Evolutionary conservation across 495 filamentous ascomycete species (phyloP), one percentile per base, ranked within the genome.

Genomic region (Diplogelasinospora grovesii): DNA sequence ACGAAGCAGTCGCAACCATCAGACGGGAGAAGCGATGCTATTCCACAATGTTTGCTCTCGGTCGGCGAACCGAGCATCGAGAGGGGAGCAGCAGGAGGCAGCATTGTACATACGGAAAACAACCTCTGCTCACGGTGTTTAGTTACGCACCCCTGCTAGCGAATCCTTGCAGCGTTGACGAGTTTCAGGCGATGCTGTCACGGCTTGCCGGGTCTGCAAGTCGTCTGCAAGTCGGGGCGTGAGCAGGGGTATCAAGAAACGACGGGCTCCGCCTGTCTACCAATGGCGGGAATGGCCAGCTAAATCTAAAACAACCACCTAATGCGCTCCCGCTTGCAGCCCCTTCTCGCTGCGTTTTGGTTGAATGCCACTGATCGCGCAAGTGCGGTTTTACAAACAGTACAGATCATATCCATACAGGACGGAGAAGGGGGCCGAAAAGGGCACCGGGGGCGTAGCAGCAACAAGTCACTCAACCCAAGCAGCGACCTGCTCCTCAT

Each of bases 241-340:
- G 19, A 15, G 39, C 48, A 54, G 39, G 56, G 51, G 50, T 48
- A 25, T 27, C 31, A 36, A 35, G 45, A 52, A 53, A 52, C 52
- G 42, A 45, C 42, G 49, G 52, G 36, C 43, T 36, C 41, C 41
- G 43, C 10, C 16, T 27, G 29, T 34, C 36, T 34, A 30, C 54
- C 57, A 61, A 56, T 56, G n/a, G 33, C 29, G 24, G 21, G 32
- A 1, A 11, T 14, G 25, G 25, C 18, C 42, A 31, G 9, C 40
- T 59, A 44, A 52, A 59, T 45, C 55, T 48, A 55, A 61, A 61
- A 61, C 57, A 52, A 41, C 39, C 35, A 45, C 41, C 39, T 48
- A 45, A 48, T 36, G 21, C 20, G 24, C 24, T 41, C 38, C 40
- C 35, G n/a, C n/a, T n/a, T 39, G 46, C 41, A 27, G 36, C 44